Base-by-base conservation (phyloP, 495 filamentous ascomycete species). In the Aspergillus coremiiformis region DNA sequence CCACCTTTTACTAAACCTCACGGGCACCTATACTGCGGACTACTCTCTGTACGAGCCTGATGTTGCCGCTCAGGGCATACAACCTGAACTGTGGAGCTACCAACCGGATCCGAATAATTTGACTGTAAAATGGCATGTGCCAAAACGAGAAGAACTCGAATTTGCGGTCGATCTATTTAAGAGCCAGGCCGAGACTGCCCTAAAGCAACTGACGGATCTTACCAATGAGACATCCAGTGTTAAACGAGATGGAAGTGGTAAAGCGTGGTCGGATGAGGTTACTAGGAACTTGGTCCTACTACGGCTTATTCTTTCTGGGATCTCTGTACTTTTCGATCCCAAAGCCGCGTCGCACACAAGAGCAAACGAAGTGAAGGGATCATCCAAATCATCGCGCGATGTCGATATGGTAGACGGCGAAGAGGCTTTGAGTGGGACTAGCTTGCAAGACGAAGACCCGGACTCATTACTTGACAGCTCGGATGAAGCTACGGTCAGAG, bases 181-280 rank as follows among this genome's bases (percentile, higher is more conserved):
- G 60, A 86, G 82, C 21, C 89, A 96, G 62, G 77, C 80, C 11
- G 77, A 80, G 39, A 71, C 69, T 50, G 85, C 85, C n/a, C 71
- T 92, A 39, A 74, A 78, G 29, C 80, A 84, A 29, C 71, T 99
- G 1, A 77, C 76, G 37, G 79, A 84, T 27, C 76, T 99, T 29
- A 94, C 88, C 49, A 80, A 85, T 54, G 85, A 89, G 30, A 80
- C 82, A 26, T 89, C 91, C 4, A 84, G 78, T n/a, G 83, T 96
- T 24, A 96, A 91, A 66, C 79, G 92, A 39, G 90, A 94, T 58
- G 93, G 93, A 39, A 94, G 87, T 62, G 93, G 92, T 47, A 97
- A 97, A 67, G 91, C 94, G 58, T 99, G 93, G 93, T 96, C 91
- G 0, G 93, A 99, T 68, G 94, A 97, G 67, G 84, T 96, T 26